Base-by-base conservation (phyloP, 306 rosid genomes). In the Quercus parvula region DNA sequence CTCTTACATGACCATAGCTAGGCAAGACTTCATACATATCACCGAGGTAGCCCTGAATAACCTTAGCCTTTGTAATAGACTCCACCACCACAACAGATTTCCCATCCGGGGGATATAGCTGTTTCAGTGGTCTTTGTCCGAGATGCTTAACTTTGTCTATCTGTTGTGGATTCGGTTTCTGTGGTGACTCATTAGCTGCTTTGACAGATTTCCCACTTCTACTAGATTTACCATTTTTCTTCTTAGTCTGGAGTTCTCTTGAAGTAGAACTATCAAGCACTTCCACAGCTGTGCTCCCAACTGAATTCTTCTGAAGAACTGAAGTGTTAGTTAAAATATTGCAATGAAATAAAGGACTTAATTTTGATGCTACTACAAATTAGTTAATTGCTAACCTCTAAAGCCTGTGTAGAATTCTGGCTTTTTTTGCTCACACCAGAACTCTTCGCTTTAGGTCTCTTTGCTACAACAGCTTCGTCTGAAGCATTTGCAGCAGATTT, bases 1-100 rank as follows among this genome's bases (percentile, higher is more conserved):
- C 99, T 79, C 99, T 91, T 73, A 95, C 92, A 79, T 95, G 99
- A 77, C 99, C 99, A 86, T 93, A 90, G 86, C 99, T 93, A 58
- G 99, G 98, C 90, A 95, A 81, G 74, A 95, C 99, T 82, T 91
- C 98, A 80, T 86, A 95, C 94, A 91, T 83, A 81, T 88, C 93
- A 67, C 97, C 99, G 24, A 95, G 96, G 89, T 91, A 95, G 71
- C 86, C 84, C 91, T 95, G 95, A 88, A 93, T 95, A 75, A 95
- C 96, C 84, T 85, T 95, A 3, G 99, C 97, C 85, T 93, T 95
- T 49, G 98, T 91, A 75, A 84, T 90, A 78, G 99, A 95, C 81
- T 95, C 99, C 86, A 95, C 98, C 80, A 95, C 90, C 68, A 95
- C 85, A 70, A 95, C 92, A 70, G 94, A 88, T 85, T 89, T 95